Evolutionary conservation across 2,329 filamentous ascomycete species (phyloP), one percentile per base, ranked within the genome.

Genomic region (Penicillium aurantiogriseum): DNA sequence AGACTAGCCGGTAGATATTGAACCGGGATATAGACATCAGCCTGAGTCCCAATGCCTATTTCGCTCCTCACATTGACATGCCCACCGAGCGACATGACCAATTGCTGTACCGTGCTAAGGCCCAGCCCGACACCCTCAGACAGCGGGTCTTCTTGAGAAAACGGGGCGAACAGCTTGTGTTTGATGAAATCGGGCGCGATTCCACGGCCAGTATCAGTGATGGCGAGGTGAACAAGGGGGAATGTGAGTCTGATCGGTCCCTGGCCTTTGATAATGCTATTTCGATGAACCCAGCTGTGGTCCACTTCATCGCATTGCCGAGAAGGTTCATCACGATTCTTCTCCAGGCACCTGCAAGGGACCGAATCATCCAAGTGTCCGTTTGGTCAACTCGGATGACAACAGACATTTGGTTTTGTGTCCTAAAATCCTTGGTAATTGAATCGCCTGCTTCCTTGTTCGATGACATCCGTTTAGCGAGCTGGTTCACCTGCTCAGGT

Each of bases 131-230:
- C 82, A 0, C 87, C 87, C 0, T 81, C 78, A 0, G 80, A 75
- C 0, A 88, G 69, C 0, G 74, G 65, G 38, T 86, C 79, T 62
- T 88, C 86, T 59, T 88, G 86, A 0, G 78, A 72, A 59, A 88
- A 88, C 0, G 85, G 83, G 0, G 78, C 80, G 66, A n/a, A 58
- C 33, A 19, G 48, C n/a, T 36, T 31, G n/a, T 83, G 79, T 29
- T 79, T 75, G 2, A 88, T 73, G 62, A 83, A 90, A 2, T 86
- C 81, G 0, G 80, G 72, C 0, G 79, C 79, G 19, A 90, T 90
- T 0, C 87, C 87, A 21, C 78, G 77, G 1, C 87, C 87, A 0
- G 86, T 86, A 60, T 90, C 87, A 0, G 75, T 76, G 1, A 90
- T 79, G 0, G 76, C 80, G 0, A 83, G 62, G 25, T 71, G 63